Conservation (phyloP, 2,329 filamentous ascomycete species). For the Cladosporium sp. region DNA sequence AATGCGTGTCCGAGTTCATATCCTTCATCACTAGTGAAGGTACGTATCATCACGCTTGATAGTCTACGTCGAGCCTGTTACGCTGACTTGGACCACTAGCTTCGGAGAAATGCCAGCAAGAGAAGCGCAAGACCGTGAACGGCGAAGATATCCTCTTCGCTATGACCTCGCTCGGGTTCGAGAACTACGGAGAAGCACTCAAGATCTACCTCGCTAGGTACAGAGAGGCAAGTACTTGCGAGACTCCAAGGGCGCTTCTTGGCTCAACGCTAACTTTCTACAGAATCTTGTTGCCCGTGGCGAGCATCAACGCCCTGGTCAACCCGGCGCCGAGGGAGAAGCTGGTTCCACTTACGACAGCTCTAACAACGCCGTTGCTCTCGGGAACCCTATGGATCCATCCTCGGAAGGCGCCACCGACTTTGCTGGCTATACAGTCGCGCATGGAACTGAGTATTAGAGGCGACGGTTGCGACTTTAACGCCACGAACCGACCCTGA, state of each 20-base stretch:
- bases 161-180: conserved; percentile 98
- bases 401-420: conserved; percentile 43
- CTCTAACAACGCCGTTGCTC: conserved; percentile 44
- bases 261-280: conserved; percentile 22
- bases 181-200: conserved; percentile 96
- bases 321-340: conserved; percentile 31
- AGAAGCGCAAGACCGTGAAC: conserved; percentile 99
- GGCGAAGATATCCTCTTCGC: conserved; percentile 98
- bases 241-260: not conserved
- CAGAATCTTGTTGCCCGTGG: conserved; percentile 79
- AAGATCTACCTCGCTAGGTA: conserved; percentile 99
- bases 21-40: conserved; percentile 99
- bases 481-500: not conserved
- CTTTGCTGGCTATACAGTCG: conserved; percentile 27
- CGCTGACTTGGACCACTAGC: conserved; percentile 55
- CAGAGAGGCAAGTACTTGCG: conserved; percentile 74
- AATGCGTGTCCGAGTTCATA: conserved; percentile 99
- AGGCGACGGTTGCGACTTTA: not conserved
- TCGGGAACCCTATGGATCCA: conserved; percentile 47
- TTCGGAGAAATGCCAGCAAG: conserved; percentile 98
- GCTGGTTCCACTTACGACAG: conserved; percentile 33
- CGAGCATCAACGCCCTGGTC: conserved; percentile 58
- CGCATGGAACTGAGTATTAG: conserved; percentile 17
- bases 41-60: conserved; percentile 48
- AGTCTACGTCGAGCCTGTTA: conserved; percentile 16